Base-by-base conservation (phyloP, 2,329 filamentous ascomycete species). In the Cladophialophora bantiana region DNA sequence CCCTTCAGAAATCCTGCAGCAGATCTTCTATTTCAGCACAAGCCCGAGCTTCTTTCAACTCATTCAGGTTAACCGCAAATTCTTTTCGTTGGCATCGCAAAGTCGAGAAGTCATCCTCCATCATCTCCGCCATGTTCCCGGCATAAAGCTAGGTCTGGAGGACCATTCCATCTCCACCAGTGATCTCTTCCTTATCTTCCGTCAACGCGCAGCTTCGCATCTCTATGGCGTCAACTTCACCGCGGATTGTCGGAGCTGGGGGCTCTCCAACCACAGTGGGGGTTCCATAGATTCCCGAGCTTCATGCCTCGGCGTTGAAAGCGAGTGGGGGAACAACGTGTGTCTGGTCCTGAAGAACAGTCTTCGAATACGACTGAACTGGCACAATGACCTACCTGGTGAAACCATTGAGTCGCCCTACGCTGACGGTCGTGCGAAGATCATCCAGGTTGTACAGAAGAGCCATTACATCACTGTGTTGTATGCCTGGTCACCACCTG, bases 1-100 rank as follows among this genome's bases (percentile, higher is more conserved):
- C n/a, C 79, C 80, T 7, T 65, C 73, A 31, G 79, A 81, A 71
- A 70, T 82, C 38, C 73, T 82, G 31, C 76, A 78, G 65, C 74
- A 77, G 38, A 70, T 82, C 53, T 70, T 82, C 32, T 69, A 73
- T 40, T 68, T 74, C 50, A 75, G 74, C 58, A 75, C 74, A 3
- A 77, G 77, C 6, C 70, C 77, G 20, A 73, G 74, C 32, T 82
- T 78, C 64, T 65, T 82, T 53, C 78, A 82, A 64, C 69, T 75
- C 6, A 77, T 78, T 15, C 73, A 76, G 18, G 72, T 76, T 45
- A 80, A 78, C 67, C 76, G 71, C n/a, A 69, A 71, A 45, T 71
- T 82, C 12, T 76, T 77, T 68, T 65, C 71, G 7, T 73, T 80
- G 53, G 78, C 79, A 7, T 74, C 72, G 1, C 72, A 64, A 42